A percentile compares a stretch with the other conserved stretches of the same genome.
Conservation (phyloP, 495 filamentous ascomycete genomes). For the Wilcoxina mikolae region DNA sequence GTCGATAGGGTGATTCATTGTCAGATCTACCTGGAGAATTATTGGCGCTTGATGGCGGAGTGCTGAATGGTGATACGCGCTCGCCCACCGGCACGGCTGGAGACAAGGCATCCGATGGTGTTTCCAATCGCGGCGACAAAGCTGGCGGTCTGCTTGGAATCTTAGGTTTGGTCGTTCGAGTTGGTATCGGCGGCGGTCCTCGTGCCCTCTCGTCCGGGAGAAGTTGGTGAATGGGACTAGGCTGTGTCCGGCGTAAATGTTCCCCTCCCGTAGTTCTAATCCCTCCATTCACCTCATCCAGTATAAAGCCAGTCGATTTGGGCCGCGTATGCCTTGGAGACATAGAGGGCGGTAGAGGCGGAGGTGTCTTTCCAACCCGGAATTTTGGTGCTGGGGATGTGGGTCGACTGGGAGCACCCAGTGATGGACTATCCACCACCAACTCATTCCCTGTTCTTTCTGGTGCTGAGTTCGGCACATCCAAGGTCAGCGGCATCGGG, state of each 20-base stretch:
- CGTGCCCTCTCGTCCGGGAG: constrained; percentile 21
- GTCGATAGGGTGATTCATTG: constrained; percentile 13
- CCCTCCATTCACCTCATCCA: not conserved
- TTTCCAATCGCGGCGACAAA: constrained; percentile 18
- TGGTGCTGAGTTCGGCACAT: constrained; percentile 4
- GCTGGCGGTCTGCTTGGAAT: constrained; percentile 39
- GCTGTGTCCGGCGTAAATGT: not conserved
- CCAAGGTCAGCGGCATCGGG: constrained; percentile 19
- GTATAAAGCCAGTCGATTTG: constrained; percentile 1
- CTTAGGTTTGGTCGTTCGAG: constrained; percentile 68
- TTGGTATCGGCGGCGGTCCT: constrained; percentile 39
- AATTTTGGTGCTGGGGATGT: constrained; percentile 1
- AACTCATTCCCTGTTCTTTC: not conserved
- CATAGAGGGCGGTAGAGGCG: constrained; percentile 5
- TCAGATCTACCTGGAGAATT: constrained; percentile 34
- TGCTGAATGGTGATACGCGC: constrained; percentile 74
- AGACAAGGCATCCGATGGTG: constrained; percentile 11
- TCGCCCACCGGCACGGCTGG: constrained; percentile 32
- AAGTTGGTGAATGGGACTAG: not conserved
- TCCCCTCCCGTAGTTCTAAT: constrained; percentile 1
- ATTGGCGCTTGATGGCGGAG: constrained; percentile 66
- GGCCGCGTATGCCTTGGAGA: not conserved
- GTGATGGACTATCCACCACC: not conserved
- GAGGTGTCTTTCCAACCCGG: not conserved
- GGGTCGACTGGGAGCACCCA: not conserved